A percentile compares a stretch with the other conserved stretches of the same genome.
Evolutionary conservation across 495 filamentous ascomycete species (phyloP).

Genomic region (Penicillium simplicissimum): DNA sequence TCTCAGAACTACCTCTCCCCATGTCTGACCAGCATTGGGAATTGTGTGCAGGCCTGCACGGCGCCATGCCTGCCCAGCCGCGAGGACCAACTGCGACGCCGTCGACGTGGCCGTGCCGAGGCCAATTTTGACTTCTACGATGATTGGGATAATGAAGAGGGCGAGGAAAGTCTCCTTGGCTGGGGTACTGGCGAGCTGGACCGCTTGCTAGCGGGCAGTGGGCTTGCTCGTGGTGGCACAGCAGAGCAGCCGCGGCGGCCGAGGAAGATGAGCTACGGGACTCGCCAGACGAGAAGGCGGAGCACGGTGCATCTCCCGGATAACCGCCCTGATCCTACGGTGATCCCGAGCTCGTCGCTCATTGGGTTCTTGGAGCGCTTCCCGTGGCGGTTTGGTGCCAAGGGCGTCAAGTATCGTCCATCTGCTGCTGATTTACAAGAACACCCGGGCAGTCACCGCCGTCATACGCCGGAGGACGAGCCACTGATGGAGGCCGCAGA

Average conservation of each 20-base stretch:
- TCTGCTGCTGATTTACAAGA: slow-evolving; percentile 90
- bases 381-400: slow-evolving; percentile 82
- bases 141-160: slow-evolving; percentile 85
- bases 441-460: slow-evolving; percentile 62
- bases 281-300: slow-evolving; percentile 60
- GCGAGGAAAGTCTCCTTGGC: slow-evolving; percentile 61
- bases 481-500: slow-evolving; percentile 69
- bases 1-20: slow-evolving; percentile 81
- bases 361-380: slow-evolving; percentile 84
- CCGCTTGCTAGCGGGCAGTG: slow-evolving; percentile 76
- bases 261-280: slow-evolving; percentile 87
- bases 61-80: slow-evolving; percentile 69
- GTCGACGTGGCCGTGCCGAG: slow-evolving; percentile 69
- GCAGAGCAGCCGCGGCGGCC: slow-evolving; percentile 68
- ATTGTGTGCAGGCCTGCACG: slow-evolving; percentile 68
- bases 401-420: slow-evolving; percentile 79
- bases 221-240: slow-evolving; percentile 44
- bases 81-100: slow-evolving; percentile 71
- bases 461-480: slow-evolving; percentile 59
- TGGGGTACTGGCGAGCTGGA: slow-evolving; percentile 88
- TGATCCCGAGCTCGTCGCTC: slow-evolving; percentile 84
- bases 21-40: slow-evolving; percentile 67
- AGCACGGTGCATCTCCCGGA: slow-evolving; percentile 64
- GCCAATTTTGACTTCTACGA: slow-evolving; percentile 97
- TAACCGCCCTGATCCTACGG: slow-evolving; percentile 72